Conservation (phyloP, 331 rosid genomes). For the Malus hybrid region DNA sequence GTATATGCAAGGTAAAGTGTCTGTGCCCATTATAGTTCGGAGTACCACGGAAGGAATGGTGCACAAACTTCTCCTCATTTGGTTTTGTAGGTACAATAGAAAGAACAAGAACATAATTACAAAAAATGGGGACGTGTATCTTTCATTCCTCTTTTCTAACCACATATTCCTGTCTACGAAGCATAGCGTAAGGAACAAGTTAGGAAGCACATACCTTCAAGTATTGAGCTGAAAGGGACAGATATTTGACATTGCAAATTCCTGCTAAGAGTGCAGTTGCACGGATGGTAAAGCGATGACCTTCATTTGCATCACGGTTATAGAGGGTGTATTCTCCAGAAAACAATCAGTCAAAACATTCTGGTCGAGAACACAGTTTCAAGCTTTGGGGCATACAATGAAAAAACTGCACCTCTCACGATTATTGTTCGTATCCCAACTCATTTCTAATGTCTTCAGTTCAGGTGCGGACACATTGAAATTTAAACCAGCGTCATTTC, state of each 20-base stretch:
- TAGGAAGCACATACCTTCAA: background rate
- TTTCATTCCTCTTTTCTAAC: too few species aligned
- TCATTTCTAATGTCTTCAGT: background rate
- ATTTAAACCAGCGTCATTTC: background rate
- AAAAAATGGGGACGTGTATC: too few species aligned
- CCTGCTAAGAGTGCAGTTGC: background rate
- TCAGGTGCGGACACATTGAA: background rate
- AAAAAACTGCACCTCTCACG: background rate
- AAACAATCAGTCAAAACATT: background rate
- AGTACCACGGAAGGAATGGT: background rate
- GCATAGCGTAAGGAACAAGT: too few species aligned
- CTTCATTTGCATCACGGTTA: background rate
- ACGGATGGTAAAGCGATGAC: background rate
- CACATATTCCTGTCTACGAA: too few species aligned
- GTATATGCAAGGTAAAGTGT: background rate
- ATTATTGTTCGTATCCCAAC: background rate
- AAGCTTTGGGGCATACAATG: background rate
- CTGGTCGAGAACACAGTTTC: background rate
- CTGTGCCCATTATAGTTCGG: background rate
- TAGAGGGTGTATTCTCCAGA: background rate
- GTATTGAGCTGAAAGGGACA: background rate
- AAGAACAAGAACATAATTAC: background rate
- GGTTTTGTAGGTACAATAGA: background rate
- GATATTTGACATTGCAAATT: background rate
- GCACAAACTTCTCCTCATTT: background rate